A percentile compares a stretch with the other conserved stretches of the same genome.
phyloP scores from a whole-genome alignment of 805 yeast genomes.

The Teunomyces atbi region DNA sequence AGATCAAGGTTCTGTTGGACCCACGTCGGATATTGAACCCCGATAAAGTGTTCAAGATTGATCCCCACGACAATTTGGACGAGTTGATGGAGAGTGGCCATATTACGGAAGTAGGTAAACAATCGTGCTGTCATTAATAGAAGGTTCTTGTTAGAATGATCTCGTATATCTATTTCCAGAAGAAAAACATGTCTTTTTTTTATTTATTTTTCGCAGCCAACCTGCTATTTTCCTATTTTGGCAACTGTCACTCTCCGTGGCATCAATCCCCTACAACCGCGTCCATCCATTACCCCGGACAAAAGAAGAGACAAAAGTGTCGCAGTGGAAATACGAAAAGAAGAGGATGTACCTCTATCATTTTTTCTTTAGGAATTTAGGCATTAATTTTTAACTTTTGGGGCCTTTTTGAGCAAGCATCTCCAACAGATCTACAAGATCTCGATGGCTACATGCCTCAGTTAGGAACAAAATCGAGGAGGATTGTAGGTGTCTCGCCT shows the following conservation, averaged over 20 bases:
- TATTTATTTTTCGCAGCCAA: not conserved
- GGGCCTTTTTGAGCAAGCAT: no score
- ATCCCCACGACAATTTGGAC: constrained; percentile 36
- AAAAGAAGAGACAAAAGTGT: no score
- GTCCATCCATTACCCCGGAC: not conserved
- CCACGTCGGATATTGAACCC: constrained; percentile 46
- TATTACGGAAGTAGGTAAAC: constrained; percentile 20
- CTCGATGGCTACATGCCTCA: no score
- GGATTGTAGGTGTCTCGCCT: no score
- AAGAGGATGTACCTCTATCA: no score
- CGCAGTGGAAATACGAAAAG: no score
- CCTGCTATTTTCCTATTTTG: not conserved
- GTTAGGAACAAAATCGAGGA: no score
- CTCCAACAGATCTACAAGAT: no score
- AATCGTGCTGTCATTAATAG: constrained; percentile 15
- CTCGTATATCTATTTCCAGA: not conserved
- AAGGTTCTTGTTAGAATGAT: not conserved
- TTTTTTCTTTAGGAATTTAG: no score
- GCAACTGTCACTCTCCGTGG: not conserved
- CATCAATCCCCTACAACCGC: not conserved
- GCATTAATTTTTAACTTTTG: no score
- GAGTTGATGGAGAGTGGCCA: constrained; percentile 32
- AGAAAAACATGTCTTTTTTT: not conserved
- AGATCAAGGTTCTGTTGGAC: constrained; percentile 39
- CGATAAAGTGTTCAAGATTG: constrained; percentile 42